These are phyloP conservation scores for Sporothrix globosa DNA, from an alignment of 2,329 filamentous ascomycete species.

Conservation along the genomic window DNA sequence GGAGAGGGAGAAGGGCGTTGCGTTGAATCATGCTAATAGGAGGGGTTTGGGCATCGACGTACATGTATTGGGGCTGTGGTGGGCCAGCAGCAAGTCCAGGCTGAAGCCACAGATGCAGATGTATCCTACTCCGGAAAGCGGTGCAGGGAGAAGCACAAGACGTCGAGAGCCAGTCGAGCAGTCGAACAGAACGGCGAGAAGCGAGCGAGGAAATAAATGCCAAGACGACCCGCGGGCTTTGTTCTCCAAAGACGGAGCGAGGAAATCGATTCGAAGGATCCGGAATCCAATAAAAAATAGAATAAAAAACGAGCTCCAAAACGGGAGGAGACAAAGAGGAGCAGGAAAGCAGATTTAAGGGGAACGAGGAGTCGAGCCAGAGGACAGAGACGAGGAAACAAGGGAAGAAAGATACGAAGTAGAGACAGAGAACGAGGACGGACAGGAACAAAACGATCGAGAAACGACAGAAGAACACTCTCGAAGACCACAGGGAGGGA, in stretches of 20 bases:
- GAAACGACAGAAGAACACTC: background rate
- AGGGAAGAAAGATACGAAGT: background rate
- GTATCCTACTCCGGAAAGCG: background rate
- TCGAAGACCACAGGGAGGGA: background rate
- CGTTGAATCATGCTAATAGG: background rate
- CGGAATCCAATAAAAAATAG: conserved; percentile 16
- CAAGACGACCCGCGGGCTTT: background rate
- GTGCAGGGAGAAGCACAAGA: conserved; percentile 8
- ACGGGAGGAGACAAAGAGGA: conserved; percentile 4
- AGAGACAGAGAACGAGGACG: background rate
- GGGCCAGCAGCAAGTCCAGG: conserved; percentile 31
- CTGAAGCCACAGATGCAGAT: conserved; percentile 29
- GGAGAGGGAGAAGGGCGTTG: background rate
- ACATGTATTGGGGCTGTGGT: conserved; percentile 21
- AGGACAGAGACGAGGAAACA: background rate
- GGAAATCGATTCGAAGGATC: conserved; percentile 20
- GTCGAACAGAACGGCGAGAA: background rate
- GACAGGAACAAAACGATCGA: background rate
- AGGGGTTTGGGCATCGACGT: conserved; percentile 23
- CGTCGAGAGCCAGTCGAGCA: conserved; percentile 22
- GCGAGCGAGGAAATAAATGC: conserved; percentile 14
- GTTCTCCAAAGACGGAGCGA: conserved; percentile 17
- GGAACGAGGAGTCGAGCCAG: conserved; percentile 8
- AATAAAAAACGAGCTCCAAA: conserved; percentile 22
- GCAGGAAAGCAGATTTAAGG: conserved; percentile 5